A percentile compares a stretch with the other conserved stretches of the same genome.
These are phyloP conservation scores for Teratosphaeria viscida DNA, from an alignment of 2,329 filamentous ascomycete species.

Conservation along the genomic window DNA sequence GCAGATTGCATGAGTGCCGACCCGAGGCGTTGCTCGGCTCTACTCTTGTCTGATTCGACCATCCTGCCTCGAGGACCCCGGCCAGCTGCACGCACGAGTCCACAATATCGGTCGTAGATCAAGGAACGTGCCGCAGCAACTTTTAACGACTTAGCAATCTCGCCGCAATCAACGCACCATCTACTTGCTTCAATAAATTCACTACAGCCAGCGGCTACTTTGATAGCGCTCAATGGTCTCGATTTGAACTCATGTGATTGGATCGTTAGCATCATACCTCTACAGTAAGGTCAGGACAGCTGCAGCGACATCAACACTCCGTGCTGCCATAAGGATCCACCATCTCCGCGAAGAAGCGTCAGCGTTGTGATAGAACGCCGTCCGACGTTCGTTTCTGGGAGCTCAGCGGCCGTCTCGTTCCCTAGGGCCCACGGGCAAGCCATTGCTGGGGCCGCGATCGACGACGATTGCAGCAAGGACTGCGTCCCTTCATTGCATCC, in stretches of 20 bases:
- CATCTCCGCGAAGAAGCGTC: neutral
- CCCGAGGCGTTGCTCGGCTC: constrained; percentile 10
- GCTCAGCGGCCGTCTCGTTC: neutral
- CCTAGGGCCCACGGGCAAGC: neutral
- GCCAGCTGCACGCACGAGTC: constrained; percentile 1
- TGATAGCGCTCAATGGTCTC: neutral
- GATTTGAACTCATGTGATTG: neutral
- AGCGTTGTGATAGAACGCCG: neutral
- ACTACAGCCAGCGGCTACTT: constrained; percentile 3
- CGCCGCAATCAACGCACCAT: constrained; percentile 16
- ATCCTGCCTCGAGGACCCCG: constrained; percentile 11
- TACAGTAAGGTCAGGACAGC: neutral
- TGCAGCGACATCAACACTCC: neutral
- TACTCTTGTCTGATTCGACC: constrained; percentile 15
- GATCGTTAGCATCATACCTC: neutral
- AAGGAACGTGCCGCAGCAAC: constrained; percentile 13
- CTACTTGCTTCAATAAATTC: constrained; percentile 9
- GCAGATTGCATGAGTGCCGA: neutral
- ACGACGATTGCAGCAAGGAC: neutral
- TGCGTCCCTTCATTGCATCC: neutral
- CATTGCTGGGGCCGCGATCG: neutral
- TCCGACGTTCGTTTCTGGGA: neutral
- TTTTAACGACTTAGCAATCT: constrained; percentile 7
- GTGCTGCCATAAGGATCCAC: neutral
- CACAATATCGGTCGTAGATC: constrained; percentile 14